These are phyloP conservation scores for Cryphonectria radicalis DNA, from an alignment of 2,329 filamentous ascomycete species.

Conservation along the genomic window DNA sequence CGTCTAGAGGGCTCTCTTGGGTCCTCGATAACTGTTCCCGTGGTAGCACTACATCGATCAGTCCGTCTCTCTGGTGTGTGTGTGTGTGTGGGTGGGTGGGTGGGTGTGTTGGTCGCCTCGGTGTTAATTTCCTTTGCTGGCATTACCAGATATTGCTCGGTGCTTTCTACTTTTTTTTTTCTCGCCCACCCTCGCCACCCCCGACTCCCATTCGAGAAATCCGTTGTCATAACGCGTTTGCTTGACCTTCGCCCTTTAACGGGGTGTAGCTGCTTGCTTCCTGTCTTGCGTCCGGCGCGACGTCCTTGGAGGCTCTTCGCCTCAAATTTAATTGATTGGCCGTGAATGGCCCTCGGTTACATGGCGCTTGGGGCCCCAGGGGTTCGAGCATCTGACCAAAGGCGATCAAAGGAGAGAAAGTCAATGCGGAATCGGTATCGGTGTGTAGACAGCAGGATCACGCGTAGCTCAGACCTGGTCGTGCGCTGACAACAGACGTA, in stretches of 20 bases:
- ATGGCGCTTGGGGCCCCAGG: slow-evolving; percentile 1
- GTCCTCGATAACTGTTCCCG: slow-evolving; percentile 11
- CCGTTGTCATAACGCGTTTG: neutral
- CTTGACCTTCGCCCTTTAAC: neutral
- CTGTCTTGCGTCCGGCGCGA: neutral
- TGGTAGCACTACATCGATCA: slow-evolving; percentile 26
- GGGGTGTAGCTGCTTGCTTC: neutral
- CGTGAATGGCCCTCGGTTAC: neutral
- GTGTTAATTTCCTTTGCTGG: neutral
- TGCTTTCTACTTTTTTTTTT: neutral
- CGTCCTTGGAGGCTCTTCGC: neutral
- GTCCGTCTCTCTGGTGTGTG: slow-evolving; percentile 8
- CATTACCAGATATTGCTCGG: neutral
- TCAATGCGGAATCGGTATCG: neutral
- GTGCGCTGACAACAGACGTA: slow-evolving; percentile 5
- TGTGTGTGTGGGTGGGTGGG: neutral
- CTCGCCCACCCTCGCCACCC: neutral
- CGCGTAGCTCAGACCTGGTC: neutral
- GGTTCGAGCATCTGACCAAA: slow-evolving; percentile 2
- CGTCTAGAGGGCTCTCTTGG: slow-evolving; percentile 1
- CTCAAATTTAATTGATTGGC: neutral
- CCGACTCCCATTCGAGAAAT: neutral
- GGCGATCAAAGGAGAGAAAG: neutral
- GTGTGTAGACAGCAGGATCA: neutral
- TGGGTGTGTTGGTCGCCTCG: slow-evolving; percentile 2